These are phyloP conservation scores for Pythium apleroticum DNA, from an alignment of 352 stramenopile species.

Conservation along the genomic window DNA sequence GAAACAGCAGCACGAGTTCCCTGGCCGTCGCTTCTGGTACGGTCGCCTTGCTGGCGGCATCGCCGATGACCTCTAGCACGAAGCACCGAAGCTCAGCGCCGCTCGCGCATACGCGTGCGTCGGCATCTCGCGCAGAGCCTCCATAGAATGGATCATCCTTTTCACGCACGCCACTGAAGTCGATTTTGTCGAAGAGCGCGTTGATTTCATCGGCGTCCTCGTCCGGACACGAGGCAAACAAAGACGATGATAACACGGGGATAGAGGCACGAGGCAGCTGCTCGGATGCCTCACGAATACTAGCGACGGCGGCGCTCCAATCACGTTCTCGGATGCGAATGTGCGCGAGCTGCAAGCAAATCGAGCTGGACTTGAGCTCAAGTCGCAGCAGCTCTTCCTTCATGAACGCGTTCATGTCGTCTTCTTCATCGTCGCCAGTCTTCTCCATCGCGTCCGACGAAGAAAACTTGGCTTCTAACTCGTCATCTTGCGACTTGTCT, in stretches of 20 bases:
- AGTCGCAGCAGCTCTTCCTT: slow-evolving; percentile 71
- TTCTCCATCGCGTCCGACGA: slow-evolving; percentile 9
- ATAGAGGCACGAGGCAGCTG: neutral
- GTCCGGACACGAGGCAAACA: neutral
- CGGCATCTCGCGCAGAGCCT: slow-evolving; percentile 20
- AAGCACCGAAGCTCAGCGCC: slow-evolving; percentile 56
- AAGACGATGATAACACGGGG: neutral
- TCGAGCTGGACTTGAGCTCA: slow-evolving; percentile 74
- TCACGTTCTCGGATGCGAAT: slow-evolving; percentile 38
- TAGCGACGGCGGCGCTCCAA: slow-evolving; percentile 40
- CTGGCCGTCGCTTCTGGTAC: neutral
- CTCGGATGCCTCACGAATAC: slow-evolving; percentile 43
- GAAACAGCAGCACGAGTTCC: slow-evolving; percentile 39
- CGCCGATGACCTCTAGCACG: slow-evolving; percentile 63
- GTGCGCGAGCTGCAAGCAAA: slow-evolving; percentile 58
- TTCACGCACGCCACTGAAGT: slow-evolving; percentile 67
- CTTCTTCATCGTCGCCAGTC: slow-evolving; percentile 32
- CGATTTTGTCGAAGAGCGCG: slow-evolving; percentile 46
- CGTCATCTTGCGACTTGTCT: slow-evolving; percentile 17
- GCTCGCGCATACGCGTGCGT: slow-evolving; percentile 43
- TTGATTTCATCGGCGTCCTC: slow-evolving; percentile 33
- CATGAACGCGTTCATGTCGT: slow-evolving; percentile 72
- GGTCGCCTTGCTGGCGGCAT: slow-evolving; percentile 52
- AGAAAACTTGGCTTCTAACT: neutral
- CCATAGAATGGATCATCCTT: slow-evolving; percentile 29